These are phyloP conservation scores for Hypoxylon rubiginosum DNA, from an alignment of 2,329 filamentous ascomycete genomes.

Conservation along the genomic window DNA sequence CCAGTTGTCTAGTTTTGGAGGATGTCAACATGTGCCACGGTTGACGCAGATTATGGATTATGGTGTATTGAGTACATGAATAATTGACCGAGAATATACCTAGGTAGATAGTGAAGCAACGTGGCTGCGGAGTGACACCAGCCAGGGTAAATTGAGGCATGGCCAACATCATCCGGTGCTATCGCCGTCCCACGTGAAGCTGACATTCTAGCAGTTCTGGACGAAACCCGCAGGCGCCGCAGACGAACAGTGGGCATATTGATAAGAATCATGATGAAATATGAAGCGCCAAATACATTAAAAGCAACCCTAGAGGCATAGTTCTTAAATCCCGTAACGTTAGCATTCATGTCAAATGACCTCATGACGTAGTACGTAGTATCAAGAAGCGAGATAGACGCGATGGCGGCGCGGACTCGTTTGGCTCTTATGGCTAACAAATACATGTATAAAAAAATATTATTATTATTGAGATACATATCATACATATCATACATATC, in stretches of 20 bases:
- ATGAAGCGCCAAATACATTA: slow-evolving; percentile 9
- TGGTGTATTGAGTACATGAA: slow-evolving; percentile 28
- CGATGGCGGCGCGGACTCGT: slow-evolving; percentile 11
- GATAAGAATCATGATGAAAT: slow-evolving; percentile 23
- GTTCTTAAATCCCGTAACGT: slow-evolving; percentile 19
- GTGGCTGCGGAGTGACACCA: slow-evolving; percentile 16
- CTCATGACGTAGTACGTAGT: slow-evolving; percentile 38
- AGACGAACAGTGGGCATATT: slow-evolving; percentile 11
- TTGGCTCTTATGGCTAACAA: slow-evolving; percentile 22
- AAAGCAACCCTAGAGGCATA: slow-evolving; percentile 17
- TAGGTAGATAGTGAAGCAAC: slow-evolving; percentile 7
- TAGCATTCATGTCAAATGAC: slow-evolving; percentile 30
- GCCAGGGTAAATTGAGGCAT: slow-evolving; percentile 9
- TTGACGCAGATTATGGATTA: slow-evolving; percentile 14
- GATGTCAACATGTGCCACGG: background rate
- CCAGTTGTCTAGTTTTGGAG: slow-evolving; percentile 3
- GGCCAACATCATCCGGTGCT: slow-evolving; percentile 24
- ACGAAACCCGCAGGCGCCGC: slow-evolving; percentile 12
- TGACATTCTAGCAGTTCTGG: slow-evolving; percentile 16
- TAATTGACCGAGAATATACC: slow-evolving; percentile 20
- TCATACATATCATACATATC: slow-evolving; percentile 10
- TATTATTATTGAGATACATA: slow-evolving; percentile 9
- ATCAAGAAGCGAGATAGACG: slow-evolving; percentile 37
- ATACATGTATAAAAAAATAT: too few species aligned
- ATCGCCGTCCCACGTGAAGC: slow-evolving; percentile 19